Percentiles rank a stretch among this genome's conserved stretches.
Conservation (phyloP, 192 early-diverging fungal genomes). For the Piromyces finnis region DNA sequence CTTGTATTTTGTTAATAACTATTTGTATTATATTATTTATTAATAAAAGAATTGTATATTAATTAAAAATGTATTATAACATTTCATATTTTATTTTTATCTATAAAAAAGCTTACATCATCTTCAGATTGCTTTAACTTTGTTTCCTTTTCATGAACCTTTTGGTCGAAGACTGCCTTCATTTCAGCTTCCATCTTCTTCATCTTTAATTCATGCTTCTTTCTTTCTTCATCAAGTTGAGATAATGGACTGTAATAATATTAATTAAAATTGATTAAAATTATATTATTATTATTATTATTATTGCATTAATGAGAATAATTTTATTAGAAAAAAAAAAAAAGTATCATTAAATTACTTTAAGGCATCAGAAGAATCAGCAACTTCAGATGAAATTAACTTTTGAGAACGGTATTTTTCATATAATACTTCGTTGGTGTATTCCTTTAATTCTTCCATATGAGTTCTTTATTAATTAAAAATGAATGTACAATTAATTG, state of each 20-base stretch:
- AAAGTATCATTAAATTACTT: too few relatives aligned
- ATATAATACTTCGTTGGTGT: constrained; percentile 4
- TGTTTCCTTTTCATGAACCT: constrained; percentile 96
- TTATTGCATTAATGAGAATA: too few relatives aligned
- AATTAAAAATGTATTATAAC: too few relatives aligned
- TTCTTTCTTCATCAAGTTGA: constrained; percentile 81
- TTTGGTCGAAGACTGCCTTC: constrained; percentile 95
- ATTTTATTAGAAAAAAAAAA: too few relatives aligned
- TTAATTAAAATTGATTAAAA: too few relatives aligned
- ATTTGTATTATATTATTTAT: too few relatives aligned
- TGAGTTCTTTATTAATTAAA: neutral
- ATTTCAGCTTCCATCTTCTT: constrained; percentile 98
- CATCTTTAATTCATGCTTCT: constrained; percentile 84
- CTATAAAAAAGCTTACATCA: constrained; percentile 38
- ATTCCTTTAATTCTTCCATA: constrained; percentile 5
- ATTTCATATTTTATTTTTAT: too few relatives aligned
- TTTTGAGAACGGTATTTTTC: constrained; percentile 4
- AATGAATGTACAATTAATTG: neutral
- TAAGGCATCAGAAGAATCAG: neutral
- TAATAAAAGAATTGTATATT: too few relatives aligned
- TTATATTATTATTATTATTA: too few relatives aligned
- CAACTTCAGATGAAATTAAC: neutral
- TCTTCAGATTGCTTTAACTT: constrained; percentile 96
- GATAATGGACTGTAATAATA: constrained; percentile 34
- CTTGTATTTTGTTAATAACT: constrained; percentile 85